Evolutionary conservation across 1,284 basidiomycete genomes (phyloP), one percentile per base, ranked within the genome.

Genomic region (Schizophyllum amplum): DNA sequence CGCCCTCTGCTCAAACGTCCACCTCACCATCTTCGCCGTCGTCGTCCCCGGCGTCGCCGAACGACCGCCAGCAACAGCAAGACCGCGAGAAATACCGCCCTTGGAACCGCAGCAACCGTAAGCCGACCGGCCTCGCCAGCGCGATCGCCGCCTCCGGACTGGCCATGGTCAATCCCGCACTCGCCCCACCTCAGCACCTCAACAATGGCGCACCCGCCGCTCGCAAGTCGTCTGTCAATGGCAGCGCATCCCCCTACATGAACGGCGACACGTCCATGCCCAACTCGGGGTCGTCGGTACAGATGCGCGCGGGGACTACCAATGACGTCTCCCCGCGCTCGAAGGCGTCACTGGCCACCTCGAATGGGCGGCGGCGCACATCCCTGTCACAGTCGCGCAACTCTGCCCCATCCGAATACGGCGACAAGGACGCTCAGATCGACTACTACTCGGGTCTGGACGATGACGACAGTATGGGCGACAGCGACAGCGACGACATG

Each of bases 131-230:
- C 22, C 75, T 87, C 13, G 85, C 86, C 0, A 76, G 78, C 54
- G 86, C 86, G 0, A 76, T 88, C 55, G 84, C 84, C 4, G 81
- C 83, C 2, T 82, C 82, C 15, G 83, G 85, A 17, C 71, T 86
- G 33, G 76, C 81, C 47, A 86, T 90, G 77, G 82, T 50, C 24
- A 82, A 83, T 62, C 76, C 80, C 1, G 74, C 71, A 5, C 69
- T 82, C 53, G 72, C 76, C 22, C 21, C 48, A 20, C 24, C 11
- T n/a, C 48, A 50, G 22, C 48, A 15, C 48, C 48, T 50, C 48
- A 50, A 20, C 48, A 24, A 42, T 17, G 33, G 33, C 4, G 17
- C 11, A 9, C 13, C 13, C 7, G 33, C 21, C 9, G 13, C 24
- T 3, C 48, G 48, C 48, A 50, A 50, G 24, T 50, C 33, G 13